Evolutionary conservation across 345 rosid genomes (phyloP).

Genomic region (Gossypium mustelinum): DNA sequence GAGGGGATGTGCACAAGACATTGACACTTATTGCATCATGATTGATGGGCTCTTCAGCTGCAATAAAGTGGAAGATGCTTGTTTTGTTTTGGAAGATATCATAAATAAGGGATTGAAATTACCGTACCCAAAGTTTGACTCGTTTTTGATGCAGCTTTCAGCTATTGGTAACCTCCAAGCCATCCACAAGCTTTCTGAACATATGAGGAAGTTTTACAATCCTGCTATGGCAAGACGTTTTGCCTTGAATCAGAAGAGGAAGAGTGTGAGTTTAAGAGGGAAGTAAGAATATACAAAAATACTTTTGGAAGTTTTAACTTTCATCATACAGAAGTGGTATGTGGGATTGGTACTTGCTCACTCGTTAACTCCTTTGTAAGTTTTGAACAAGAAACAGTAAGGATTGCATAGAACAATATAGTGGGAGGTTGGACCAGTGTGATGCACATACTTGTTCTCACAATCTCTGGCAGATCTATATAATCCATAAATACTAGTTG

Average conservation of each 20-base stretch:
- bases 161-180: constrained; percentile 58
- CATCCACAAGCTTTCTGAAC: constrained; percentile 76
- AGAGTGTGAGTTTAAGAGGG: constrained; percentile 58
- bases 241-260: constrained; percentile 66
- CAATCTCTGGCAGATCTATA: not conserved
- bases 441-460: not conserved
- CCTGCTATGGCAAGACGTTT: constrained; percentile 81
- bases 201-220: constrained; percentile 75
- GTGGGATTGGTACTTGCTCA: not conserved
- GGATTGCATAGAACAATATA: not conserved
- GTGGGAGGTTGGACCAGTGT: not conserved
- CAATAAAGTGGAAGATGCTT: constrained; percentile 62
- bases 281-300: constrained; percentile 26
- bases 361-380: not conserved
- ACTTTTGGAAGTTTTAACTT: not conserved
- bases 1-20: constrained; percentile 54
- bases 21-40: constrained; percentile 77
- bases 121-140: constrained; percentile 61
- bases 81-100: constrained; percentile 64
- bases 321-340: not conserved
- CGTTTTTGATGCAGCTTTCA: constrained; percentile 78
- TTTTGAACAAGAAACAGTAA: not conserved
- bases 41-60: constrained; percentile 79
- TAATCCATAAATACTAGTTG: not conserved
- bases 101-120: constrained; percentile 61